phyloP scores from a whole-genome alignment of 108 stramenopile species.

The Hondaea fermentalgiana region DNA sequence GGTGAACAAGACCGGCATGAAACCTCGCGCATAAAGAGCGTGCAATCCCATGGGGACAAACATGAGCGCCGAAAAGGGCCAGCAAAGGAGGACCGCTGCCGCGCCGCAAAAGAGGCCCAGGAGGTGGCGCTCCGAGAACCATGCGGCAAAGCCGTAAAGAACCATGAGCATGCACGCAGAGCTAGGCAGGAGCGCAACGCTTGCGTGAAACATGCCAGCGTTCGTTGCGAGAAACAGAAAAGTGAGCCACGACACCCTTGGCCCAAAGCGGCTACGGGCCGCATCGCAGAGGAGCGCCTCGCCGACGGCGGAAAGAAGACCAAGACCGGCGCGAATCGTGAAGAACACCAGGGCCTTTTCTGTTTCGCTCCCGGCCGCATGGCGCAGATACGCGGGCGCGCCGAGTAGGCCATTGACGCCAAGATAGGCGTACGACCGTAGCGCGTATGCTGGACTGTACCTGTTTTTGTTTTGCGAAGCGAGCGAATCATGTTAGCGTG shows the following conservation, averaged over 20 bases:
- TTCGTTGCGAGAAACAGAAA: slow-evolving; percentile 42
- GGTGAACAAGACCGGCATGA: neutral
- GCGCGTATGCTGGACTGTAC: slow-evolving; percentile 61
- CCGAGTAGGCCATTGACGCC: slow-evolving; percentile 40
- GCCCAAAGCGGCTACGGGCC: slow-evolving; percentile 15
- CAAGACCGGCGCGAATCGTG: slow-evolving; percentile 44
- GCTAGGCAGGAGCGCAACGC: slow-evolving; percentile 72
- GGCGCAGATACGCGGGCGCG: neutral
- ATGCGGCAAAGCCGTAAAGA: slow-evolving; percentile 43
- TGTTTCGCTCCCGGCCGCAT: neutral
- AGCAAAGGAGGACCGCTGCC: slow-evolving; percentile 68
- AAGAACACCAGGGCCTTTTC: slow-evolving; percentile 50
- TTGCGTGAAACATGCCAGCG: slow-evolving; percentile 69
- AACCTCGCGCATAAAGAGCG: slow-evolving; percentile 35
- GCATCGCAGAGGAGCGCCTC: slow-evolving; percentile 7
- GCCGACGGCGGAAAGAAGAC: slow-evolving; percentile 28
- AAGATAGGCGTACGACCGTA: slow-evolving; percentile 86
- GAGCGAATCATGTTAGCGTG: neutral
- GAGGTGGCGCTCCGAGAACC: slow-evolving; percentile 38
- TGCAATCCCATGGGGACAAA: slow-evolving; percentile 75
- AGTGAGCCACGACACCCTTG: neutral
- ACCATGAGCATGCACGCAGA: slow-evolving; percentile 56
- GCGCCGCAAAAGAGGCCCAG: slow-evolving; percentile 43
- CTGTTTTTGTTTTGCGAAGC: neutral
- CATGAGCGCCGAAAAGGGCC: slow-evolving; percentile 90